Base-by-base conservation (phyloP, 106 monocot species). In the Dioscorea alata region DNA sequence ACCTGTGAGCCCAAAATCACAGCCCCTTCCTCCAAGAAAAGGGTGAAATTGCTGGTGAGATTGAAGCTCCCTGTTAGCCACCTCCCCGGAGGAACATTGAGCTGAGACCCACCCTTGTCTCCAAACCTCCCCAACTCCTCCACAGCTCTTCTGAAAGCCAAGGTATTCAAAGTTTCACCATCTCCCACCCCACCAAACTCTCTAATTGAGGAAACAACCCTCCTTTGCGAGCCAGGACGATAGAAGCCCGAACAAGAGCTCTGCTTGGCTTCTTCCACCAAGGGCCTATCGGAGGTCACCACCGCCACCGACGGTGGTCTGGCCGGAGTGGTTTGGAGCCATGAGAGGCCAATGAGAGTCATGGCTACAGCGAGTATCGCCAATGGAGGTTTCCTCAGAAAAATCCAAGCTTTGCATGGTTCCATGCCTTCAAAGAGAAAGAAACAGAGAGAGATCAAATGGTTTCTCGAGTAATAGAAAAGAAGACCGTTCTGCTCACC, bases 31-130 rank as follows among this genome's bases (percentile, higher is more conserved):
- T 96, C 88, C 71, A 96, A 69, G 69, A 73, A 96, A 56, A 91
- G 69, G 13, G 91, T 96, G 75, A 96, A 92, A 48, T 84, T 80
- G 64, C 95, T 96, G 23, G 95, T 89, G 56, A 96, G 71, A 63
- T 96, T 91, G 54, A 96, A 96, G 69, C 91, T 96, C 0, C 95
- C 95, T 13, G 95, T 96, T 33, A 97, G 31, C 96, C 92, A 92
- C 69, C 73, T 59, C 32, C 89, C 96, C 25, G 34, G 28, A 16
- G 89, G 96, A 6, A 97, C 84, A 52, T 74, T 78, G 14, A 97
- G 74, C 82, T 81, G 73, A 25, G 89, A 64, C 13, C 96, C 92
- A 13, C 95, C 95, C 19, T 66, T 42, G 6, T 49, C 68, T 50
- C 52, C 78, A 14, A 73, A 28, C 59, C 52, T 57, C 71, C 70